Conservation (phyloP, 176 grass and related monocot genomes). For the Oryza rufipogon region DNA sequence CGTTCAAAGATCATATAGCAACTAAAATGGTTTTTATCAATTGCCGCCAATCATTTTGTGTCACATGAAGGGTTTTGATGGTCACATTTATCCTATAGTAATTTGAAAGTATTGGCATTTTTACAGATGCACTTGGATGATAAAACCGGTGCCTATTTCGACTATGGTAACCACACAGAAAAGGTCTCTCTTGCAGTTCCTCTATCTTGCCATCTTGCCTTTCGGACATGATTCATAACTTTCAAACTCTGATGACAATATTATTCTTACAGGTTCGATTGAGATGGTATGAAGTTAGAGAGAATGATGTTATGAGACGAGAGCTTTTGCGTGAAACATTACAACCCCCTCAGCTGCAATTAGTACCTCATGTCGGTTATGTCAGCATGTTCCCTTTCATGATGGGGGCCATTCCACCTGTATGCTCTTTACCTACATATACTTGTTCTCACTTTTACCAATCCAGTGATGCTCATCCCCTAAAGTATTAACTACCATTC, state of each 20-base stretch:
- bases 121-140: constrained; percentile 90
- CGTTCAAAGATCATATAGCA: background rate
- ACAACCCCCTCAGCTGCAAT: constrained; percentile 62
- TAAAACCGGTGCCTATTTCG: constrained; percentile 73
- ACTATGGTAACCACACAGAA: constrained; percentile 97
- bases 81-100: constrained; percentile 23
- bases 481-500: constrained; percentile 21
- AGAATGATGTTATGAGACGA: constrained; percentile 55
- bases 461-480: constrained; percentile 1
- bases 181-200: constrained; percentile 56
- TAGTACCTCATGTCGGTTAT: constrained; percentile 98
- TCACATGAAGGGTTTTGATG: constrained; percentile 1
- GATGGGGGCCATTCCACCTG: constrained; percentile 91
- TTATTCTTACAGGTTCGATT: constrained; percentile 67
- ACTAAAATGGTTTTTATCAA: background rate
- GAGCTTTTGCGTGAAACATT: constrained; percentile 86
- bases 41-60: constrained; percentile 1
- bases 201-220: constrained; percentile 31
- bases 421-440: constrained; percentile 46
- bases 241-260: constrained; percentile 2
- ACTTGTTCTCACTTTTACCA: constrained; percentile 29
- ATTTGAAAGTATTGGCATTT: constrained; percentile 37
- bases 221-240: constrained; percentile 22
- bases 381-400: constrained; percentile 96
- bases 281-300: constrained; percentile 78